A percentile compares a stretch with the other conserved stretches of the same genome.
These are phyloP conservation scores for Boletales sp. DNA, from an alignment of 768 basidiomycete species.

Conservation along the genomic window DNA sequence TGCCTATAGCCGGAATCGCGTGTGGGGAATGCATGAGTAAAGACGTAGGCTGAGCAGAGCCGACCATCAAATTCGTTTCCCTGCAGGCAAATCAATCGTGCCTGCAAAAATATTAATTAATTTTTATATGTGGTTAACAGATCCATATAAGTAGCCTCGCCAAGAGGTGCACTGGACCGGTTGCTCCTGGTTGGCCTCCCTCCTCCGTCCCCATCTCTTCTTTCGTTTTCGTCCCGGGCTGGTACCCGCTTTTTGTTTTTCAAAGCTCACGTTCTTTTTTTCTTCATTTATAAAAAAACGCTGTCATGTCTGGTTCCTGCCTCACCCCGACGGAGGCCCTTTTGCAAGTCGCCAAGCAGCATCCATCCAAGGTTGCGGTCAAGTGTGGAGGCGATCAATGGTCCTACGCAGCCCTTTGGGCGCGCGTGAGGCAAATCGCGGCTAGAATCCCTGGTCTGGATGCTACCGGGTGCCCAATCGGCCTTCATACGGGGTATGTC, in stretches of 20 bases:
- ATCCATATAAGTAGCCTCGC: too few relatives aligned
- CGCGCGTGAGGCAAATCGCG: slow-evolving; percentile 25
- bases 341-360: slow-evolving; percentile 26
- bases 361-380: slow-evolving; percentile 22
- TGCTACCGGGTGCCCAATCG: slow-evolving; percentile 16
- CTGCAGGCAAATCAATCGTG: too few relatives aligned
- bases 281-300: too few relatives aligned
- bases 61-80: too few relatives aligned
- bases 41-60: too few relatives aligned
- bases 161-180: too few relatives aligned
- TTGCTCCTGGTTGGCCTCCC: too few relatives aligned
- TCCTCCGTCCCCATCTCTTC: neutral
- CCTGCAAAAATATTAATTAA: too few relatives aligned
- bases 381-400: slow-evolving; percentile 18
- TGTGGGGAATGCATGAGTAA: too few relatives aligned
- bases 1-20: too few relatives aligned
- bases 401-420: slow-evolving; percentile 32
- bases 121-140: too few relatives aligned
- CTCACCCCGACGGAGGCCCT: slow-evolving; percentile 30
- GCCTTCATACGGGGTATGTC: slow-evolving; percentile 26
- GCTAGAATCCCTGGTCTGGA: slow-evolving; percentile 17
- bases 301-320: slow-evolving; percentile 12
- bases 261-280: slow-evolving; percentile 6
- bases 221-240: slow-evolving; percentile 15
- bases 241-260: slow-evolving; percentile 10